Evolutionary conservation across 495 filamentous ascomycete species (phyloP).

Genomic region (Aspergillus homomorphus): DNA sequence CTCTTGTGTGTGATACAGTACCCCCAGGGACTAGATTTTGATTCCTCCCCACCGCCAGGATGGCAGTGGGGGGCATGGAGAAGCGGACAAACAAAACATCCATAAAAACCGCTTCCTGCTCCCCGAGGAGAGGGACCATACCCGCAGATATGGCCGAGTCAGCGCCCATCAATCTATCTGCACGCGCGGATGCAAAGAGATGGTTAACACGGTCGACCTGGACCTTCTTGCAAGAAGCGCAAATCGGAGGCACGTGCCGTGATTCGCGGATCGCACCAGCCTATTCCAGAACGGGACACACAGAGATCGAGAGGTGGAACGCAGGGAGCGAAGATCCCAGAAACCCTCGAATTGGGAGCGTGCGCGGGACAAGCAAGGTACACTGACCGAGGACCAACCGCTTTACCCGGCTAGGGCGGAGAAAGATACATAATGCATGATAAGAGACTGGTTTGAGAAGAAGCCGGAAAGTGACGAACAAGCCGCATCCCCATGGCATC

Average conservation of each 20-base stretch:
- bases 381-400: neutral
- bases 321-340: slow-evolving; percentile 43
- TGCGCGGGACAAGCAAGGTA: slow-evolving; percentile 31
- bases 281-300: slow-evolving; percentile 14
- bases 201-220: slow-evolving; percentile 75
- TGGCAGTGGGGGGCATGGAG: slow-evolving; percentile 52
- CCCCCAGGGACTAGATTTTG: slow-evolving; percentile 85
- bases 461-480: slow-evolving; percentile 42
- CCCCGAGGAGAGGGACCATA: slow-evolving; percentile 34
- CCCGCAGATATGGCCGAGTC: slow-evolving; percentile 36
- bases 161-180: slow-evolving; percentile 66
- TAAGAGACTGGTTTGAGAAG: slow-evolving; percentile 25
- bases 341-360: slow-evolving; percentile 38
- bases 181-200: slow-evolving; percentile 55
- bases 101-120: slow-evolving; percentile 71
- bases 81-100: slow-evolving; percentile 78
- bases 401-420: slow-evolving; percentile 6
- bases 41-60: slow-evolving; percentile 60
- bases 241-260: slow-evolving; percentile 52
- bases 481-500: slow-evolving; percentile 29
- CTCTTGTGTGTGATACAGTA: slow-evolving; percentile 73
- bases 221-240: slow-evolving; percentile 41
- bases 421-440: slow-evolving; percentile 16
- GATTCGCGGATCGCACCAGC: slow-evolving; percentile 47
- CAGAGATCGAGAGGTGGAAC: slow-evolving; percentile 33